Conservation (phyloP, 805 yeast genomes). For the Schwanniomyces yamadae region DNA sequence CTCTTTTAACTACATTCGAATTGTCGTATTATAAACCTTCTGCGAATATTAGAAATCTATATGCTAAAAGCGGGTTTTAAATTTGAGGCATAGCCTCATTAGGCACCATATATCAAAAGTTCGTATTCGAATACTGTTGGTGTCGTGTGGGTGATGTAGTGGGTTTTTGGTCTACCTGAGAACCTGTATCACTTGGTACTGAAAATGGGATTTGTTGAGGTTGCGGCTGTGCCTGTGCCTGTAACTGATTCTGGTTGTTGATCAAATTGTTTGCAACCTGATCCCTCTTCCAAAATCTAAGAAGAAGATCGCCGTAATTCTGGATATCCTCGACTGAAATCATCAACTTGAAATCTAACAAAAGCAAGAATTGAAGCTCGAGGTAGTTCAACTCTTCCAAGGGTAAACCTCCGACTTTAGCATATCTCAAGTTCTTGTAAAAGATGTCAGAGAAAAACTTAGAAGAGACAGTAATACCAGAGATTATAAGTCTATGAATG, state of each 20-base stretch:
- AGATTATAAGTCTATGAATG: conserved; percentile 88
- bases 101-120: neutral
- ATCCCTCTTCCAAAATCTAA: conserved; percentile 82
- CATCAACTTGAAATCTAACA: conserved; percentile 83
- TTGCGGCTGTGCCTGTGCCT: too few species aligned
- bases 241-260: too few species aligned
- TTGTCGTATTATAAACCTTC: too few species aligned
- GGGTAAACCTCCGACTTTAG: conserved; percentile 94
- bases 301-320: conserved; percentile 80
- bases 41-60: too few species aligned
- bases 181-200: too few species aligned
- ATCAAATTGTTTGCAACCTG: conserved; percentile 45
- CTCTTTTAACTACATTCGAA: too few species aligned
- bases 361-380: conserved; percentile 82
- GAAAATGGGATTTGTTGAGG: too few species aligned
- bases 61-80: too few species aligned
- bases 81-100: too few species aligned
- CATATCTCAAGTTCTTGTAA: conserved; percentile 90
- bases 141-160: too few species aligned
- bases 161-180: too few species aligned
- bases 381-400: conserved; percentile 88
- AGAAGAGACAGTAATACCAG: conserved; percentile 93
- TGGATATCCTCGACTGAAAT: conserved; percentile 89
- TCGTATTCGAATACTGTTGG: too few species aligned
- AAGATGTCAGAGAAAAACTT: conserved; percentile 94